A percentile compares a stretch with the other conserved stretches of the same genome.
Evolutionary conservation across 2,329 filamentous ascomycete genomes (phyloP).

Genomic region (Talaromyces piceae): DNA sequence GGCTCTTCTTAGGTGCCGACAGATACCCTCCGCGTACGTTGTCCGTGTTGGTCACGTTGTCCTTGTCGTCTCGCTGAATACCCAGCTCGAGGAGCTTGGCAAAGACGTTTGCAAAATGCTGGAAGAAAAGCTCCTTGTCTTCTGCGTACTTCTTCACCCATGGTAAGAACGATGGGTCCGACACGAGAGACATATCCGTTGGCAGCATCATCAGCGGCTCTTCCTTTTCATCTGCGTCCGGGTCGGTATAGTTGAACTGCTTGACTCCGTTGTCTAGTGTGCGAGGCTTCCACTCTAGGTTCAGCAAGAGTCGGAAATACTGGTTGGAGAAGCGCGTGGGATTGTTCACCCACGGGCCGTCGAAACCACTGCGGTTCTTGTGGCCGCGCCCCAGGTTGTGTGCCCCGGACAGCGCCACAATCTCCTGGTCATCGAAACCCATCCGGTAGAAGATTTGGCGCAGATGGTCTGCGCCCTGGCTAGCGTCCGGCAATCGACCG

Average conservation of each 20-base stretch:
- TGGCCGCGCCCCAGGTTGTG: conserved; percentile 53
- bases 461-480: conserved; percentile 49
- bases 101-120: conserved; percentile 53
- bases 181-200: conserved; percentile 53
- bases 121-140: conserved; percentile 57
- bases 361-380: conserved; percentile 49
- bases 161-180: conserved; percentile 45
- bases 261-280: conserved; percentile 45
- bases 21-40: conserved; percentile 51
- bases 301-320: conserved; percentile 48
- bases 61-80: conserved; percentile 48
- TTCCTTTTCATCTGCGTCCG: conserved; percentile 42
- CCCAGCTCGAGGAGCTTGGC: conserved; percentile 56
- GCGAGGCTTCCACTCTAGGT: conserved; percentile 49
- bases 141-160: conserved; percentile 55
- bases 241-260: conserved; percentile 55
- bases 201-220: conserved; percentile 60
- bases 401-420: conserved; percentile 50
- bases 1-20: conserved; percentile 37
- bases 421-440: conserved; percentile 55
- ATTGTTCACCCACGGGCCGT: conserved; percentile 53
- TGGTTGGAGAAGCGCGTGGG: conserved; percentile 54
- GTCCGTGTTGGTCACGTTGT: conserved; percentile 49
- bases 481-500: conserved; percentile 49
- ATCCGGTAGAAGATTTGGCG: conserved; percentile 52